Evolutionary conservation across 345 rosid genomes (phyloP), one percentile per base, ranked within the genome.

Genomic region (Brassica nigra): DNA sequence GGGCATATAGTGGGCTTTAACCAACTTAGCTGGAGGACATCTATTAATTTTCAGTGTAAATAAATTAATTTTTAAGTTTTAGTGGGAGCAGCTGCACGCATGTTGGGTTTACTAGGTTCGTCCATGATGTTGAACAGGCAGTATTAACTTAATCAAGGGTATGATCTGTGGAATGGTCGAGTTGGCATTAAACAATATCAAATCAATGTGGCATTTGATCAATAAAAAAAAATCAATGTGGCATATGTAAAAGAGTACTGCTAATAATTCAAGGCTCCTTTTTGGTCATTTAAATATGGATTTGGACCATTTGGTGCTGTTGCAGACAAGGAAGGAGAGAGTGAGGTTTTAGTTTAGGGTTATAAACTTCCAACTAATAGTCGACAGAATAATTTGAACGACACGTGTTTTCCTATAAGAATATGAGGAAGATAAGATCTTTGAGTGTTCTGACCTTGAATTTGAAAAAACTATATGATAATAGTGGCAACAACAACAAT

Each of bases 341-440:
- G 27, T 62, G 61, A 44, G 61, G 20, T 29, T 73, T 62, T 62
- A 62, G 36, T 62, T 11, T 62, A 62, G 47, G 63, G 63, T 70
- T 70, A 70, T 31, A 70, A 70, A 70, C n/a, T 71, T 62, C 29
- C 36, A 62, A 59, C 57, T 36, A 20, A 36, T 8, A 36, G 36
- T 28, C 29, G 16, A 73, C 62, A 62, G 4, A 61, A 73, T 73
- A 36, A 62, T 42, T 73, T 42, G 9, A 73, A 61, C 16, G 37
- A 37, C 10, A 72, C 16, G 39, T 72, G 58, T 71, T 11, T 36
- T 4, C 4, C 10, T 23, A 18, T 39, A 4, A 14, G 59, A n/a
- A 62, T 73, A 55, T 49, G 57, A 49, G 57, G 5, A 49, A 3
- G 57, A 14, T 49, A 39, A 39, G 16, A 14, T 14, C 7, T n/a